Conservation (phyloP, 306 rosid genomes). For the Quercus glauca region DNA sequence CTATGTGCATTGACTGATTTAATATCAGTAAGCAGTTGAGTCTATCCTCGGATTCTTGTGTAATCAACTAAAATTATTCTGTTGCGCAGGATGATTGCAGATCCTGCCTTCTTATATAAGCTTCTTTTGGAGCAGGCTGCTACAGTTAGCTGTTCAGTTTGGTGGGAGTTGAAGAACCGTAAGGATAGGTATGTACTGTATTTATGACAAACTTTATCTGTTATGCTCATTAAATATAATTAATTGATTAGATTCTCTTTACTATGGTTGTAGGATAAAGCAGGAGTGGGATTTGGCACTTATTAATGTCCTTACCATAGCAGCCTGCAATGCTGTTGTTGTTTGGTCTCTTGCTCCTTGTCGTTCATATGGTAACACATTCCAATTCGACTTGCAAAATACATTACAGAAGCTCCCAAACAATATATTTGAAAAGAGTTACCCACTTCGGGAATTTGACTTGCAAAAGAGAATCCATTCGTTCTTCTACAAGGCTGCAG, state of each 20-base stretch:
- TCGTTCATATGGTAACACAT: conserved; percentile 94
- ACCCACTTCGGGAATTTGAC: conserved; percentile 91
- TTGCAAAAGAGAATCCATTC: conserved; percentile 83
- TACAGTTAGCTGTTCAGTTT: conserved; percentile 76
- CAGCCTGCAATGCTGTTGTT: conserved; percentile 94
- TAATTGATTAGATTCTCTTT: conserved; percentile 11
- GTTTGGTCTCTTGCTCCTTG: conserved; percentile 99
- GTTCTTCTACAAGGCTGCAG: conserved; percentile 97
- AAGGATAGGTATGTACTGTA: conserved; percentile 63
- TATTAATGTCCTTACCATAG: conserved; percentile 83
- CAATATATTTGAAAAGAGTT: conserved; percentile 93
- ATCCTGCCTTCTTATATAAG: conserved; percentile 85
- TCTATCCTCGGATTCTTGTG: conserved; percentile 2
- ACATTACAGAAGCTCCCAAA: conserved; percentile 98
- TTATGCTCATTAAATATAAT: conserved; percentile 17
- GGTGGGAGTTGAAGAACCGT: conserved; percentile 94
- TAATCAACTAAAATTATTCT: conserved; percentile 3
- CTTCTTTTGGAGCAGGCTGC: conserved; percentile 81
- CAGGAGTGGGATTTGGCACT: conserved; percentile 99
- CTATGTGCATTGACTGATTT: conserved; percentile 10
- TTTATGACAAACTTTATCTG: conserved; percentile 11
- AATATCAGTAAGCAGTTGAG: not conserved
- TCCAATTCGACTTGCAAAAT: conserved; percentile 88
- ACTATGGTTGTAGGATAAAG: conserved; percentile 62
- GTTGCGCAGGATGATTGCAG: conserved; percentile 89